phyloP scores from a whole-genome alignment of 2,329 filamentous ascomycete genomes.

The Fusarium vanettenii region DNA sequence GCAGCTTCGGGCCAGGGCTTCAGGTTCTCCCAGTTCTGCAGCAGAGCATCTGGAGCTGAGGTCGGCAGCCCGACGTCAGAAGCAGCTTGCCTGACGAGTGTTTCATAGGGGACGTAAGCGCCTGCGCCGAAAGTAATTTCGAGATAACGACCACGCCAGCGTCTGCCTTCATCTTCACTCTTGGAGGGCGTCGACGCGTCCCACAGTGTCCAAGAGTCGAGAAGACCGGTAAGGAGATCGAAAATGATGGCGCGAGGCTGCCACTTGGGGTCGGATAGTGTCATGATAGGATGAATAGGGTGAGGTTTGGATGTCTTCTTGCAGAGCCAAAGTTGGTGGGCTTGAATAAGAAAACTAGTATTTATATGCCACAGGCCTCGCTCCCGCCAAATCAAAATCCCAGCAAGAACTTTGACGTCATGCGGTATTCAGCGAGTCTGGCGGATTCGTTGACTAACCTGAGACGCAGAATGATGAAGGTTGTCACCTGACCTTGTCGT shows the following conservation, averaged over 20 bases:
- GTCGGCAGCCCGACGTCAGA: slow-evolving; percentile 44
- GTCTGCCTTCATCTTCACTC: slow-evolving; percentile 40
- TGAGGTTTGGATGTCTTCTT: neutral
- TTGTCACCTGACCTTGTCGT: neutral
- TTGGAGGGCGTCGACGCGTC: slow-evolving; percentile 44
- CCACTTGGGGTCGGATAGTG: slow-evolving; percentile 25
- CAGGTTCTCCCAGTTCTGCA: slow-evolving; percentile 44
- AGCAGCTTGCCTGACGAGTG: slow-evolving; percentile 45
- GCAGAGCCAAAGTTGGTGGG: neutral
- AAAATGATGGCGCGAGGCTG: slow-evolving; percentile 52
- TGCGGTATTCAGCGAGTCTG: neutral
- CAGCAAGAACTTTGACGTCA: neutral
- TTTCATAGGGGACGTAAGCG: slow-evolving; percentile 49
- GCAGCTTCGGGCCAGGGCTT: slow-evolving; percentile 40
- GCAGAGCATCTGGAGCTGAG: slow-evolving; percentile 43
- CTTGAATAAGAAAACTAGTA: neutral
- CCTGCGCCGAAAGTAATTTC: slow-evolving; percentile 51
- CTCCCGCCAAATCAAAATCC: neutral
- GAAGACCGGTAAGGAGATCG: slow-evolving; percentile 54
- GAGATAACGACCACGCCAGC: slow-evolving; percentile 53
- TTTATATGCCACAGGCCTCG: neutral
- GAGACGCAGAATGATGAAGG: neutral
- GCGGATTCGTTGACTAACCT: neutral
- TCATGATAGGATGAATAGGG: neutral
- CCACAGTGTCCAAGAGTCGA: slow-evolving; percentile 55